Evolutionary conservation across 768 basidiomycete species (phyloP).

Genomic region (Nidularia pulvinata): DNA sequence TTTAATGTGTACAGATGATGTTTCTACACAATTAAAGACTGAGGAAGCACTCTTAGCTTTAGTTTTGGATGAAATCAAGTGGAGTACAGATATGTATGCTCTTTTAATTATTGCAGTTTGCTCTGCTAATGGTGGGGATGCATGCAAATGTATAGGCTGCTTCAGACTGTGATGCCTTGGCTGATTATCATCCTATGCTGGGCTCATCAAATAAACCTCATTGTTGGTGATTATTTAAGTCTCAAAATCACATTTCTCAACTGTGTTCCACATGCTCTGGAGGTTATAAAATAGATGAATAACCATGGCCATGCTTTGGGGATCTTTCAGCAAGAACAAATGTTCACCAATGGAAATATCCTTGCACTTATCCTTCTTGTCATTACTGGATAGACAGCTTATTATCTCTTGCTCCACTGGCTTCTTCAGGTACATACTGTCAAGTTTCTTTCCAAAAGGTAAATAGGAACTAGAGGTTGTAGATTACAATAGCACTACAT

Average conservation of each 20-base stretch:
- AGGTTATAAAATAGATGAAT: conserved; percentile 27
- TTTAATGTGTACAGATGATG: conserved; percentile 14
- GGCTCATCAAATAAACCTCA: conserved; percentile 25
- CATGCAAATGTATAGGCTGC: conserved; percentile 11
- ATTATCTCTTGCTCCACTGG: conserved; percentile 15
- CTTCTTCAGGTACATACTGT: background rate
- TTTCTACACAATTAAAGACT: conserved; percentile 15
- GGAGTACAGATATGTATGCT: conserved; percentile 4
- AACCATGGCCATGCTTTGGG: conserved; percentile 24
- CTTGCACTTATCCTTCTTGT: conserved; percentile 25
- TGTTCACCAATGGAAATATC: conserved; percentile 1
- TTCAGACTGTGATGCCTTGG: conserved; percentile 3
- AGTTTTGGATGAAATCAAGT: conserved; percentile 13
- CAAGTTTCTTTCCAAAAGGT: no score
- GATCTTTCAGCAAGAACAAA: conserved; percentile 21
- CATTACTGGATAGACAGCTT: conserved; percentile 29
- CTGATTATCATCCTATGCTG: conserved; percentile 17
- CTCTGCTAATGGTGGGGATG: conserved; percentile 17
- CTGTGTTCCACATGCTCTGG: conserved; percentile 11
- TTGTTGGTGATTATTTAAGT: conserved; percentile 29
- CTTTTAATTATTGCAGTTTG: conserved; percentile 10
- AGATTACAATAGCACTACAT: no score
- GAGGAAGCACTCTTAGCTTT: conserved; percentile 17
- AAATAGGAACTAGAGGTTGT: no score
- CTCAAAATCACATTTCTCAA: conserved; percentile 8